Percentiles rank a stretch among this genome's conserved stretches.
Conservation (phyloP, 192 early-diverging fungal genomes). For the Coemansia asiatica region DNA sequence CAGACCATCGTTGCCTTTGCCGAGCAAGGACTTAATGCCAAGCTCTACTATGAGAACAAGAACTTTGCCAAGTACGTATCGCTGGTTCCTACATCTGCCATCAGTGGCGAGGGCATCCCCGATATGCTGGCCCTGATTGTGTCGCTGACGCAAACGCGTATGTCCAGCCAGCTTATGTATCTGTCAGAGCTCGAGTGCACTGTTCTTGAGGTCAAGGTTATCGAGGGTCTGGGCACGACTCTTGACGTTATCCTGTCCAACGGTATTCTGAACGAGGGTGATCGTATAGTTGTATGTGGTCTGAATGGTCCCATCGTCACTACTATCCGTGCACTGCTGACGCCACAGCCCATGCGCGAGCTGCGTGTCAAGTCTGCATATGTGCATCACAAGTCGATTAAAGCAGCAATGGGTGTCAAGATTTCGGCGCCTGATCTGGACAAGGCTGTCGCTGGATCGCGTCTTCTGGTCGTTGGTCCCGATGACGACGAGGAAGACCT, state of each 20-base stretch:
- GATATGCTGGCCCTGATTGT: constrained; percentile 92
- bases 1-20: constrained; percentile 83
- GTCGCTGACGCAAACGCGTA: constrained; percentile 87
- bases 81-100: constrained; percentile 96
- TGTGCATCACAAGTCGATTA: constrained; percentile 93
- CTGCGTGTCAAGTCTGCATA: constrained; percentile 96
- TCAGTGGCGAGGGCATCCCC: constrained; percentile 97
- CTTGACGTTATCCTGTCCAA: constrained; percentile 97
- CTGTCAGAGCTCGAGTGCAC: constrained; percentile 95
- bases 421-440: constrained; percentile 92
- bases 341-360: constrained; percentile 99
- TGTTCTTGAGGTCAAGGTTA: constrained; percentile 98
- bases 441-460: constrained; percentile 95
- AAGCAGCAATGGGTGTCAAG: constrained; percentile 96
- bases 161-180: constrained; percentile 97
- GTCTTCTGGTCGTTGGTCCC: constrained; percentile 86
- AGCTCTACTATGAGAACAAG: constrained; percentile 93
- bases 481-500: constrained; percentile 97
- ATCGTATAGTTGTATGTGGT: constrained; percentile 93
- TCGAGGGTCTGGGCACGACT: constrained; percentile 97
- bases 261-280: constrained; percentile 91
- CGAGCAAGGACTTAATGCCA: constrained; percentile 94
- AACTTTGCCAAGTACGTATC: constrained; percentile 95
- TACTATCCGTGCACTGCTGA: constrained; percentile 87
- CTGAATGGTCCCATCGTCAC: constrained; percentile 91